A percentile compares a stretch with the other conserved stretches of the same genome.
Conservation (phyloP, 1,139 yeast species). For the Kodamaea sp. region DNA sequence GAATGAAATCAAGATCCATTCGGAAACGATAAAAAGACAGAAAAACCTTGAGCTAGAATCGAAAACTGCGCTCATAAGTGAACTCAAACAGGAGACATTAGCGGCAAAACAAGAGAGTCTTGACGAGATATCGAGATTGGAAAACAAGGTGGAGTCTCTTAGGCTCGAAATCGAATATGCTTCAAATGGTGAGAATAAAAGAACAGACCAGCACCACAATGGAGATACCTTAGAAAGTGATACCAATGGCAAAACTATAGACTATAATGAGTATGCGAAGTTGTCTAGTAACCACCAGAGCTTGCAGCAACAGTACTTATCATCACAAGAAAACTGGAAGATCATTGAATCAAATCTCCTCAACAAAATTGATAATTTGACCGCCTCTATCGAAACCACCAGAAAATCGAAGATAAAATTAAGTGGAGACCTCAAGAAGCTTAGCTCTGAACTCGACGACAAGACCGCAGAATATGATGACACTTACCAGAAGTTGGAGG, state of each 20-base stretch:
- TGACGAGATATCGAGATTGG: conserved; percentile 51
- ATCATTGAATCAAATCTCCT: conserved; percentile 56
- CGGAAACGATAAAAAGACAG: conserved; percentile 43
- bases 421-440: conserved; percentile 29
- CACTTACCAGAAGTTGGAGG: conserved; percentile 16
- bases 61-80: conserved; percentile 28
- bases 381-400: conserved; percentile 35
- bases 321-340: conserved; percentile 69
- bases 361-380: conserved; percentile 47
- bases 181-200: background rate
- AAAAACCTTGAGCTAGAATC: conserved; percentile 33
- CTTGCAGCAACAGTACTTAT: conserved; percentile 64
- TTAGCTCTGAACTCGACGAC: conserved; percentile 21
- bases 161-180: conserved; percentile 31
- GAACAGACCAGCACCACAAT: background rate
- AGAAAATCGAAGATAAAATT: conserved; percentile 35
- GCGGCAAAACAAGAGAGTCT: conserved; percentile 38
- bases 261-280: conserved; percentile 41
- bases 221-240: conserved; percentile 3
- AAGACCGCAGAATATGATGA: conserved; percentile 26
- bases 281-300: conserved; percentile 46
- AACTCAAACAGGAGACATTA: conserved; percentile 28
- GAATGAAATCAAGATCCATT: conserved; percentile 41
- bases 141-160: conserved; percentile 48
- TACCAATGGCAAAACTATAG: conserved; percentile 17